phyloP scores from a whole-genome alignment of 371 early-diverging fungal species.

The Chytridium lagenaria region DNA sequence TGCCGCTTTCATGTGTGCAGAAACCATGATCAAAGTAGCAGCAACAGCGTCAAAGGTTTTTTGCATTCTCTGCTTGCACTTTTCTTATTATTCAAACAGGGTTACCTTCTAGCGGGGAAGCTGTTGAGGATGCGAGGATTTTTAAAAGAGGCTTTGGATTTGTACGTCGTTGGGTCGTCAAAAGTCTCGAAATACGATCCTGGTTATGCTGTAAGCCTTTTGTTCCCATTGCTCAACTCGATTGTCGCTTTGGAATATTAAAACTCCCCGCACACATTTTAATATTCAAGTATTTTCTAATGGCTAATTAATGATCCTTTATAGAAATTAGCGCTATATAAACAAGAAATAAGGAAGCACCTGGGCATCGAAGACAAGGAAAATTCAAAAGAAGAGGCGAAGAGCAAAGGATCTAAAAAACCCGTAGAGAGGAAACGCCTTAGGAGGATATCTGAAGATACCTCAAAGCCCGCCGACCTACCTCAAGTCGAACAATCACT shows the following conservation, averaged over 20 bases:
- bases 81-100: neutral
- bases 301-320: neutral
- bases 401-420: neutral
- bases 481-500: neutral
- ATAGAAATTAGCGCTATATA: neutral
- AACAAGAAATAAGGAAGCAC: neutral
- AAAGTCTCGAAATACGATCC: slow-evolving; percentile 11
- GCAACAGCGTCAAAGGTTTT: neutral
- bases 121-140: slow-evolving; percentile 8
- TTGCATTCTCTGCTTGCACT: neutral
- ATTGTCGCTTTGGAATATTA: too few species aligned
- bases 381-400: neutral
- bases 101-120: slow-evolving; percentile 10
- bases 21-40: neutral
- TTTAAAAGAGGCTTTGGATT: neutral
- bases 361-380: neutral
- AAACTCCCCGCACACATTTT: too few species aligned
- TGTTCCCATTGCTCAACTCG: slow-evolving; percentile 1
- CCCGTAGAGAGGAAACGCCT: neutral
- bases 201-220: slow-evolving; percentile 9
- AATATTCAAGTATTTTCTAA: neutral
- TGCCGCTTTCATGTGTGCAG: slow-evolving; percentile 4
- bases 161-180: neutral
- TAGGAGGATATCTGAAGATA: neutral
- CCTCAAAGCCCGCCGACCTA: neutral